These are phyloP conservation scores for Trametes cubensis DNA, from an alignment of 768 basidiomycete species.

Conservation along the genomic window DNA sequence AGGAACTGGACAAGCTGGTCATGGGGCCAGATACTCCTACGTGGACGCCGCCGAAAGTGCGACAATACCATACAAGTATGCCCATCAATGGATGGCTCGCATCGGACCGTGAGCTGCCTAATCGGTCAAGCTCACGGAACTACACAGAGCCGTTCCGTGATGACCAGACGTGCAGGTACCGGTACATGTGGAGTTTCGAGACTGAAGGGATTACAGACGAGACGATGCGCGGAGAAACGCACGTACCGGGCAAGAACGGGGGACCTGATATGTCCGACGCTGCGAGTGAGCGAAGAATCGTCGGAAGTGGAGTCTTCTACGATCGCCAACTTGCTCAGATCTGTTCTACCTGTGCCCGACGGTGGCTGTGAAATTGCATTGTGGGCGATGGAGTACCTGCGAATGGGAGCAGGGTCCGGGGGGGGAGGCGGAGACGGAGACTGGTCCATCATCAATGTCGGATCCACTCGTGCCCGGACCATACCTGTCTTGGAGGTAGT, in stretches of 20 bases:
- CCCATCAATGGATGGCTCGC: constrained; percentile 1
- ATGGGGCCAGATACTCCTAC: no score
- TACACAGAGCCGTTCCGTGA: background rate
- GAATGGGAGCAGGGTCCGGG: constrained; percentile 10
- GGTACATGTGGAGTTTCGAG: no score
- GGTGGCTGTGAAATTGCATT: background rate
- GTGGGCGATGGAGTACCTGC: constrained; percentile 11
- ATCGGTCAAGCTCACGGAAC: constrained; percentile 1
- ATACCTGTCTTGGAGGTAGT: constrained; percentile 7
- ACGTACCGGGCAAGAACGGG: constrained; percentile 33
- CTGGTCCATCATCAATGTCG: constrained; percentile 21
- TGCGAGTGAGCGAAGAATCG: constrained; percentile 13
- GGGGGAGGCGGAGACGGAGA: constrained; percentile 20
- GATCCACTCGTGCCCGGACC: constrained; percentile 15
- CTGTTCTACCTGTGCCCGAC: background rate
- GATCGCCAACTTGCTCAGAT: background rate
- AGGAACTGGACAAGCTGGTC: no score
- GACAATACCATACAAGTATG: background rate
- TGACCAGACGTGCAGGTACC: background rate
- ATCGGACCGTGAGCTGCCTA: background rate
- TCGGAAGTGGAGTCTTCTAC: constrained; percentile 16
- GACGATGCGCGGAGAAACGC: background rate
- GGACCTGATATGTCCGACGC: constrained; percentile 27
- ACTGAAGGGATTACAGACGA: background rate
- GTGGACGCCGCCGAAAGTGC: no score